Evolutionary conservation across 805 yeast species (phyloP).

Genomic region (Candida anglica): DNA sequence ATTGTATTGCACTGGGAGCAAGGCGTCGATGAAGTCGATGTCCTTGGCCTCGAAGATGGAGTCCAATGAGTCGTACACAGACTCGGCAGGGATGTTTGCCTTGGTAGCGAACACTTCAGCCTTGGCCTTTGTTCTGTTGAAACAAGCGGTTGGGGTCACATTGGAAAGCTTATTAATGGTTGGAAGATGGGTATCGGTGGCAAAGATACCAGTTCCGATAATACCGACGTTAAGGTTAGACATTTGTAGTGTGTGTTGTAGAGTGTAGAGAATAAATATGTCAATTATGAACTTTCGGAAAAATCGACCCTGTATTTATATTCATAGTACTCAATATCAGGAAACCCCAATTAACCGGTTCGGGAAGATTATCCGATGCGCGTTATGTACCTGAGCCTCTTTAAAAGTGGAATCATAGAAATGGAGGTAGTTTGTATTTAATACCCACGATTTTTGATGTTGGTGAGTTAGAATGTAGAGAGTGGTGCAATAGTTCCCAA

Average conservation of each 20-base stretch:
- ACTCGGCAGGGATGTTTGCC: conserved; percentile 48
- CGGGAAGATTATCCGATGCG: not conserved
- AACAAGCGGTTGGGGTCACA: conserved; percentile 64
- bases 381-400: too few species aligned
- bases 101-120: conserved; percentile 73
- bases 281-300: too few species aligned
- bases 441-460: too few species aligned
- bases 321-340: not conserved
- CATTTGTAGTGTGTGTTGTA: too few species aligned
- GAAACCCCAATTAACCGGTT: too few species aligned
- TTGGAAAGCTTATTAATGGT: conserved; percentile 49
- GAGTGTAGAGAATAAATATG: too few species aligned
- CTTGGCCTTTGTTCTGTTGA: conserved; percentile 78
- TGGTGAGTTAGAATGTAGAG: too few species aligned
- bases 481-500: too few species aligned
- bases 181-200: conserved; percentile 80
- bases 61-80: conserved; percentile 60
- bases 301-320: not conserved
- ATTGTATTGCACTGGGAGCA: conserved; percentile 86
- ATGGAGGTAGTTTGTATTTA: too few species aligned
- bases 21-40: conserved; percentile 76
- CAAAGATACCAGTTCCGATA: conserved; percentile 86
- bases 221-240: conserved; percentile 52
- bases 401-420: too few species aligned
- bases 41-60: conserved; percentile 61